These are phyloP conservation scores for Leishmania gerbilli DNA, from an alignment of 208 protist genomes.

Conservation along the genomic window DNA sequence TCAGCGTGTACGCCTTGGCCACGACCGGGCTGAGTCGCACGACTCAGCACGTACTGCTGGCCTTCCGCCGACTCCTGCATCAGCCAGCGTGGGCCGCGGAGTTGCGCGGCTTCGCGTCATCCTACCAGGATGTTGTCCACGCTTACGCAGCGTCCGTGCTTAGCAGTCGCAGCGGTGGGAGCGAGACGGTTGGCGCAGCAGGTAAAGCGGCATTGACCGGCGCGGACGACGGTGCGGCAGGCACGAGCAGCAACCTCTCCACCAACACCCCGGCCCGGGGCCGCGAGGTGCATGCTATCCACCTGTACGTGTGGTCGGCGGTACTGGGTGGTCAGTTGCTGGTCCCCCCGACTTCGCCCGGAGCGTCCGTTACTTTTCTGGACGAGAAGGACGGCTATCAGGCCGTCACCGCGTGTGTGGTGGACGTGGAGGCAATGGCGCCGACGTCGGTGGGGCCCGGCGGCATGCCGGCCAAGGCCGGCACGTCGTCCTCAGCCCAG, in stretches of 20 bases:
- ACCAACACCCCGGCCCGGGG: neutral
- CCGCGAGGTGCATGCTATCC: conserved; percentile 19
- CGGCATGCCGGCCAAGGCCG: neutral
- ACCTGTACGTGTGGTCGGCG: conserved; percentile 32
- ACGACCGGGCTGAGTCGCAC: conserved; percentile 34
- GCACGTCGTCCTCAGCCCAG: conserved; percentile 1
- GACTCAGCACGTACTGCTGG: conserved; percentile 37
- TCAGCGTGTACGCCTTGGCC: conserved; percentile 28
- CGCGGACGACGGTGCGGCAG: neutral
- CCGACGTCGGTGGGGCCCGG: neutral
- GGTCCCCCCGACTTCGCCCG: conserved; percentile 14
- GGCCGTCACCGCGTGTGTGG: conserved; percentile 14
- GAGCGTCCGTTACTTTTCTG: conserved; percentile 16
- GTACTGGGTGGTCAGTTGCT: conserved; percentile 45
- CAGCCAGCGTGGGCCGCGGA: conserved; percentile 33
- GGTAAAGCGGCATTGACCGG: neutral
- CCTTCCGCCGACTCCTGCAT: conserved; percentile 28
- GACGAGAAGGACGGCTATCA: conserved; percentile 21
- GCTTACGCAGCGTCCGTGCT: conserved; percentile 21
- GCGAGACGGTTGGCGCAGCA: neutral
- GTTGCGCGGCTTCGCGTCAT: conserved; percentile 29
- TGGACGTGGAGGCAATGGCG: conserved; percentile 16
- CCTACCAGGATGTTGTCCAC: conserved; percentile 25
- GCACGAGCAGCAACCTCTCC: neutral
- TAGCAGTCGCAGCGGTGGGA: neutral